Evolutionary conservation across 2,329 filamentous ascomycete genomes (phyloP).

Genomic region (Teratosphaeria pseudoeucalypti): DNA sequence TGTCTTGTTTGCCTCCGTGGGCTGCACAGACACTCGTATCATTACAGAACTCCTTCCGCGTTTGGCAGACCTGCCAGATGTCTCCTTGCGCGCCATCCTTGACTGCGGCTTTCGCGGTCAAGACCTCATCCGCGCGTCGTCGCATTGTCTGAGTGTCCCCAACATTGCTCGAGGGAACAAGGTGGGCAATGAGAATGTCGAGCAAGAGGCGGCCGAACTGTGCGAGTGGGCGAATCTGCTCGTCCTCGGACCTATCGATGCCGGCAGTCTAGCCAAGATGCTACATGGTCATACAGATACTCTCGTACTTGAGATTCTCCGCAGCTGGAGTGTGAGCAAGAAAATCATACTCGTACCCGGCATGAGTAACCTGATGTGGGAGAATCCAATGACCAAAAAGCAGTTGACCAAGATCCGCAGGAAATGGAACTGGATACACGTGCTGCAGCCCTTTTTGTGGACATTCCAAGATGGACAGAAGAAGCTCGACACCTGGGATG

Average conservation of each 20-base stretch:
- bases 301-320: constrained; percentile 66
- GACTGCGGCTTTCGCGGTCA: constrained; percentile 23
- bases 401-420: constrained; percentile 73
- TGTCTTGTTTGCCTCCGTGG: constrained; percentile 26
- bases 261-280: constrained; percentile 79
- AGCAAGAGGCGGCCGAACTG: constrained; percentile 49
- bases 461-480: constrained; percentile 52
- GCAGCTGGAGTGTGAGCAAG: constrained; percentile 81
- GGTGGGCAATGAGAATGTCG: constrained; percentile 19
- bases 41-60: constrained; percentile 23
- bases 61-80: constrained; percentile 23
- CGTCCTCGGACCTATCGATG: constrained; percentile 74
- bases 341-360: constrained; percentile 75
- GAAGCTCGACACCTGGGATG: constrained; percentile 43
- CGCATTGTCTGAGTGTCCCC: constrained; percentile 21
- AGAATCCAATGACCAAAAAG: constrained; percentile 78
- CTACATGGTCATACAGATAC: constrained; percentile 73
- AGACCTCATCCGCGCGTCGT: constrained; percentile 24
- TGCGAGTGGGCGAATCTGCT: constrained; percentile 83
- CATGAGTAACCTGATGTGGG: constrained; percentile 84
- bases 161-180: constrained; percentile 17
- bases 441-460: constrained; percentile 75
- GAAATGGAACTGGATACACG: constrained; percentile 80
- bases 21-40: constrained; percentile 23
- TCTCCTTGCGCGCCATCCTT: constrained; percentile 25